Conservation (phyloP, 208 protist species). For the Wallacemonas sp. region DNA sequence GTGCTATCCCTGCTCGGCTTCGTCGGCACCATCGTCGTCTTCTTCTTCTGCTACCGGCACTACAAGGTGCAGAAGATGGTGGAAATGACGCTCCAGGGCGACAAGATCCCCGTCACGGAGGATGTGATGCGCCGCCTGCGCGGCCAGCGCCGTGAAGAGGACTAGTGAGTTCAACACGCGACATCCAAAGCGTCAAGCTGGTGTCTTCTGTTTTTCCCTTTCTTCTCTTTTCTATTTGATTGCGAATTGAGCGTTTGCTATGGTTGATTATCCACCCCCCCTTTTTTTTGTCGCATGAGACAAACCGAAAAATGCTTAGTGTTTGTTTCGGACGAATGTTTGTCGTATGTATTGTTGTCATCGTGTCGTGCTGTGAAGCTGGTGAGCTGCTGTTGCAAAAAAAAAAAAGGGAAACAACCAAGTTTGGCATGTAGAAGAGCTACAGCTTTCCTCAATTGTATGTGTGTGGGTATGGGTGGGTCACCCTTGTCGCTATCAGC, state of each 20-base stretch:
- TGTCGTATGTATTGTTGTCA: not conserved
- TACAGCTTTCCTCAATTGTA: too few relatives aligned
- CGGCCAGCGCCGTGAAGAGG: slow-evolving; percentile 18
- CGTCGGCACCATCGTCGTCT: slow-evolving; percentile 71
- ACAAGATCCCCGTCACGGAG: slow-evolving; percentile 76
- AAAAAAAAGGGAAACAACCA: too few relatives aligned
- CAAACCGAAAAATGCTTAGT: too few relatives aligned
- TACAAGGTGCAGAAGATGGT: slow-evolving; percentile 83
- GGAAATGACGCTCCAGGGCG: slow-evolving; percentile 68
- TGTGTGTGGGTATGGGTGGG: too few relatives aligned
- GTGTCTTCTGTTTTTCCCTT: not conserved
- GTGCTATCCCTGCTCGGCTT: slow-evolving; percentile 83
- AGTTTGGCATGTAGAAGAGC: too few relatives aligned
- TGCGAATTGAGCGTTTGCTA: too few relatives aligned
- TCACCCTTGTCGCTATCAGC: too few relatives aligned
- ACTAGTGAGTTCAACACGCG: not conserved
- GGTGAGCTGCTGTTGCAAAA: too few relatives aligned
- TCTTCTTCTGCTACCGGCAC: slow-evolving; percentile 87
- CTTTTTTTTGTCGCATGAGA: not conserved
- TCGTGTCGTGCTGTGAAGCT: too few relatives aligned
- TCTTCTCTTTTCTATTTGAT: not conserved
- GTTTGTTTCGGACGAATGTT: too few relatives aligned
- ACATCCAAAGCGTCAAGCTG: not conserved
- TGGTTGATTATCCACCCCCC: too few relatives aligned
- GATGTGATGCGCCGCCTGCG: slow-evolving; percentile 74